phyloP scores from a whole-genome alignment of 1,284 basidiomycete genomes.

The Ganoderma sp. region DNA sequence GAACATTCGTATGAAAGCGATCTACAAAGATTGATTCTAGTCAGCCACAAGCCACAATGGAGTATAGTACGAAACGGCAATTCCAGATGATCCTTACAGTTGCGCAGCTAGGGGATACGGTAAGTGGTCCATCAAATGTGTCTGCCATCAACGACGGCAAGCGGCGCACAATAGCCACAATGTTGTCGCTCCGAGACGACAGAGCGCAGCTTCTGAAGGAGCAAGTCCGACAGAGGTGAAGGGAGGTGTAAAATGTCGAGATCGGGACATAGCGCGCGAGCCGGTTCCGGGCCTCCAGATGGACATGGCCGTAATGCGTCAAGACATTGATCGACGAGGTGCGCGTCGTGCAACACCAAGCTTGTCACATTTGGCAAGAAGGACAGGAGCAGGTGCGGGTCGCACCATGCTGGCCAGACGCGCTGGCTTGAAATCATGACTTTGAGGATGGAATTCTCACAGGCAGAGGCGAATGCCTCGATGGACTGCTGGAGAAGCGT shows the following conservation, averaged over 20 bases:
- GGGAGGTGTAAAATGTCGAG: constrained; percentile 17
- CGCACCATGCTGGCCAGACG: constrained; percentile 28
- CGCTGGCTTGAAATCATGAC: constrained; percentile 23
- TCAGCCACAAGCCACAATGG: neutral
- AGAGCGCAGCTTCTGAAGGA: constrained; percentile 2
- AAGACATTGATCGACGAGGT: constrained; percentile 16
- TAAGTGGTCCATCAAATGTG: neutral
- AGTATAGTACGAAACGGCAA: neutral
- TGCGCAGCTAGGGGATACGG: no score
- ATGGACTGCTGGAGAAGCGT: constrained; percentile 14
- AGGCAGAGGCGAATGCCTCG: constrained; percentile 8
- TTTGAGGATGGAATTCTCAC: neutral
- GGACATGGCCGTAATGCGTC: constrained; percentile 16
- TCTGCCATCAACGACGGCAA: neutral
- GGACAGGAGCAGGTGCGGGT: constrained; percentile 14
- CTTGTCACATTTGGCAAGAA: constrained; percentile 9
- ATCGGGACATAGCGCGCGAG: constrained; percentile 1
- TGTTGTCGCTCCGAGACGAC: constrained; percentile 8
- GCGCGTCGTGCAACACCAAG: constrained; percentile 16
- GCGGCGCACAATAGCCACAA: constrained; percentile 4
- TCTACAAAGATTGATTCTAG: neutral
- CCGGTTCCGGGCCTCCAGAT: neutral
- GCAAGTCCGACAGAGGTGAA: neutral
- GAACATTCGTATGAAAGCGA: neutral
- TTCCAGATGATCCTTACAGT: neutral